Conservation (phyloP, 2,329 filamentous ascomycete genomes). For the Phoma sp. region DNA sequence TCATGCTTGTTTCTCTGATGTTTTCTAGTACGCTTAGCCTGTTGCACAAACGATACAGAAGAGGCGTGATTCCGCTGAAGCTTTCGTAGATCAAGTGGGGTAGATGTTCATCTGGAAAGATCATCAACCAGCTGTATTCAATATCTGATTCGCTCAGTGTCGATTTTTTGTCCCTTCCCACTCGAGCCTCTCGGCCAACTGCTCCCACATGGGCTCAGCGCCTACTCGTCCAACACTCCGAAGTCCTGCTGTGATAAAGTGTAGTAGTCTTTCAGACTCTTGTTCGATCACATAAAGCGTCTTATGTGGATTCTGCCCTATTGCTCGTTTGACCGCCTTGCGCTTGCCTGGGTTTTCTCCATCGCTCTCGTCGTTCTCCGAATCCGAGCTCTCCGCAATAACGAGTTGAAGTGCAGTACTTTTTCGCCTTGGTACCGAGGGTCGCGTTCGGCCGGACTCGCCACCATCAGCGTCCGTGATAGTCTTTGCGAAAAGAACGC, state of each 20-base stretch:
- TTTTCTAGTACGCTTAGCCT: background rate
- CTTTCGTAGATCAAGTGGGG: background rate
- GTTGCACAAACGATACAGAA: background rate
- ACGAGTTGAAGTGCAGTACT: constrained; percentile 23
- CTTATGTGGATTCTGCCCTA: constrained; percentile 28
- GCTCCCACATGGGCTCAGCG: constrained; percentile 76
- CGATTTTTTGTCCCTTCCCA: constrained; percentile 43
- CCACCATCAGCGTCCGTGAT: constrained; percentile 47
- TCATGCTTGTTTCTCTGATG: background rate
- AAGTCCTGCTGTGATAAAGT: constrained; percentile 75
- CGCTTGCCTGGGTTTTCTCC: constrained; percentile 3
- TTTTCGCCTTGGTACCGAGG: constrained; percentile 22
- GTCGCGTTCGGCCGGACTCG: background rate
- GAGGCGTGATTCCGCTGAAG: background rate
- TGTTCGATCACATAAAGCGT: constrained; percentile 63
- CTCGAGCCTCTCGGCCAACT: constrained; percentile 80
- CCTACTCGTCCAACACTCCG: constrained; percentile 77
- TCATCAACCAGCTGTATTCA: background rate
- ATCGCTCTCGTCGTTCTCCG: constrained; percentile 31
- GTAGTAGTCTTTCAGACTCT: constrained; percentile 69
- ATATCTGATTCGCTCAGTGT: background rate
- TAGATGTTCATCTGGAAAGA: no score
- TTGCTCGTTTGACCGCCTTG: background rate
- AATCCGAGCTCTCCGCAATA: constrained; percentile 34
- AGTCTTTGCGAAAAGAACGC: constrained; percentile 69